Conservation (phyloP, 495 filamentous ascomycete genomes). For the Pyrenopolyporus hunteri region DNA sequence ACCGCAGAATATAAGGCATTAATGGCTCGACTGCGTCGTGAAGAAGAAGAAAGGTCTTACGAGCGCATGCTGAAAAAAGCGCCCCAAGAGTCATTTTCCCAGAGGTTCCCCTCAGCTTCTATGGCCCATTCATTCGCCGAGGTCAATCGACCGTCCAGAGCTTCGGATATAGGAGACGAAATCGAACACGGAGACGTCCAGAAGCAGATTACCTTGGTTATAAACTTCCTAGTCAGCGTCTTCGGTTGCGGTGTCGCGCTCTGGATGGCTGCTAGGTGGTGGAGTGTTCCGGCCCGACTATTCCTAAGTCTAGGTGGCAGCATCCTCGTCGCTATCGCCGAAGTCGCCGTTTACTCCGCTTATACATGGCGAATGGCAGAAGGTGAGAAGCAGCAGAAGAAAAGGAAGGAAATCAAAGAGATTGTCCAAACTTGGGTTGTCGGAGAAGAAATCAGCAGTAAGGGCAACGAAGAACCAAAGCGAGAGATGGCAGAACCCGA, state of each 20-base stretch:
- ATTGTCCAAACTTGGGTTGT: slow-evolving; percentile 75
- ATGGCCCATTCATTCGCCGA: slow-evolving; percentile 58
- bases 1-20: slow-evolving; percentile 84
- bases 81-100: slow-evolving; percentile 61
- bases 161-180: slow-evolving; percentile 56
- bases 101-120: slow-evolving; percentile 60
- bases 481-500: slow-evolving; percentile 27
- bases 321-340: slow-evolving; percentile 77
- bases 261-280: slow-evolving; percentile 73
- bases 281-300: slow-evolving; percentile 71
- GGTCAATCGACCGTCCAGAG: slow-evolving; percentile 46
- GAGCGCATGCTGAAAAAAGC: slow-evolving; percentile 71
- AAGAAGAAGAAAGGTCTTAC: slow-evolving; percentile 81
- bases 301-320: slow-evolving; percentile 73
- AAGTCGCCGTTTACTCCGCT: slow-evolving; percentile 85
- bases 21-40: slow-evolving; percentile 81
- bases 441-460: slow-evolving; percentile 48
- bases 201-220: slow-evolving; percentile 72
- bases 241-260: slow-evolving; percentile 72
- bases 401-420: slow-evolving; percentile 71
- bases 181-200: slow-evolving; percentile 73
- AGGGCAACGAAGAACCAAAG: slow-evolving; percentile 43
- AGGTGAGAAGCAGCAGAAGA: slow-evolving; percentile 70
- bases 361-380: slow-evolving; percentile 80
- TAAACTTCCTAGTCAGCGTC: slow-evolving; percentile 76